Evolutionary conservation across 2,329 filamentous ascomycete species (phyloP).

Genomic region (Sclerotinia spermophila): DNA sequence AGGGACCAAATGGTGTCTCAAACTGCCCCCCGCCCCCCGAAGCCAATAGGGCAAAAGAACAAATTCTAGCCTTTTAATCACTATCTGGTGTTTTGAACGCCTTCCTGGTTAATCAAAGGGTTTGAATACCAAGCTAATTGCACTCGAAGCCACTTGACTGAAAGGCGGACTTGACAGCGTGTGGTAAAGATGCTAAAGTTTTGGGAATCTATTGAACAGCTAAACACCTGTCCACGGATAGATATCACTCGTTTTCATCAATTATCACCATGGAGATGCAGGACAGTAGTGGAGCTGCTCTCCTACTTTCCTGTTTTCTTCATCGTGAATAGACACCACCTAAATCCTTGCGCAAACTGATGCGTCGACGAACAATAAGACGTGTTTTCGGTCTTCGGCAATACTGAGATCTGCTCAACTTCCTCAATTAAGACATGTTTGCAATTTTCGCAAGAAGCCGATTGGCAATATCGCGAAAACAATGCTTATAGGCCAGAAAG

Average conservation of each 20-base stretch:
- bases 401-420: not conserved
- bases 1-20: too few relatives aligned
- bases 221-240: not conserved
- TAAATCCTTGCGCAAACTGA: not conserved
- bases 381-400: not conserved
- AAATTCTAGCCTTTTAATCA: too few relatives aligned
- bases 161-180: not conserved
- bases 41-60: too few relatives aligned
- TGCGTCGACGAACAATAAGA: not conserved
- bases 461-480: too few relatives aligned
- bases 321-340: not conserved
- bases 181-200: not conserved
- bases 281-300: accelerated
- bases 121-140: not conserved
- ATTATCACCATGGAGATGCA: not conserved
- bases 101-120: not conserved
- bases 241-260: not conserved
- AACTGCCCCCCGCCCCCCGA: too few relatives aligned
- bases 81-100: not conserved
- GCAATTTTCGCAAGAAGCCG: not conserved
- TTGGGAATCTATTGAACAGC: not conserved
- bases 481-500: not conserved
- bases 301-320: not conserved
- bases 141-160: not conserved
- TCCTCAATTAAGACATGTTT: not conserved